Conservation (phyloP, 1,284 basidiomycete genomes). For the Grifola frondosa region DNA sequence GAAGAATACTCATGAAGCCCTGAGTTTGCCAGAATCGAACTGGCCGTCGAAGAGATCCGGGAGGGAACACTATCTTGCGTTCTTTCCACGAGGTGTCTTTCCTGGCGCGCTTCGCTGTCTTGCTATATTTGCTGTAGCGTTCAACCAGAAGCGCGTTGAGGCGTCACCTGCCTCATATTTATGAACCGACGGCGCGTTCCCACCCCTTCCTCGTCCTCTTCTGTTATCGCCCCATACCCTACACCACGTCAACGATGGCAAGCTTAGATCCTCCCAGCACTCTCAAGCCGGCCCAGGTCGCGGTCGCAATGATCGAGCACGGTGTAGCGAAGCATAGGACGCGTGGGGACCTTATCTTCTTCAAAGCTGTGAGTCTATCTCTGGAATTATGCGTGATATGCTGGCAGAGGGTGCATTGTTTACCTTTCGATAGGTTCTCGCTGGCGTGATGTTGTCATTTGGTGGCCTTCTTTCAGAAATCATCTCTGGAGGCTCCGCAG, state of each 20-base stretch:
- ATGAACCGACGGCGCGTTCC: too few species aligned
- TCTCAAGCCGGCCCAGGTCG: constrained; percentile 59
- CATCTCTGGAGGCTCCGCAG: constrained; percentile 56
- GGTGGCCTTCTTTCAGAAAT: constrained; percentile 66
- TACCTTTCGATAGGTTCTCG: constrained; percentile 48
- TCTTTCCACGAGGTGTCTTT: too few species aligned
- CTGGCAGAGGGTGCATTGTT: background rate
- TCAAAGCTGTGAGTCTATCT: constrained; percentile 57
- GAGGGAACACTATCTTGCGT: too few species aligned
- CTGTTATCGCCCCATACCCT: too few species aligned
- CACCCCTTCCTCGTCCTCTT: too few species aligned
- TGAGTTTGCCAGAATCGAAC: too few species aligned
- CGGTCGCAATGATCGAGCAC: constrained; percentile 53
- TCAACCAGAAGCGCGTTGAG: too few species aligned
- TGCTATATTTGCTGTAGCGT: too few species aligned
- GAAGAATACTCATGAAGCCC: too few species aligned
- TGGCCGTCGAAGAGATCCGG: too few species aligned
- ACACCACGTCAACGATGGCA: constrained; percentile 23
- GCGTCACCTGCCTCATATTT: too few species aligned
- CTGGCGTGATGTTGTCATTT: constrained; percentile 70
- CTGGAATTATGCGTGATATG: background rate
- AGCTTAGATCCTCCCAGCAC: constrained; percentile 45
- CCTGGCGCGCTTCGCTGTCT: too few species aligned
- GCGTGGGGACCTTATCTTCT: constrained; percentile 57
- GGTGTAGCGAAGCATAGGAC: constrained; percentile 64